Evolutionary conservation across 75 land plant genomes (phyloP).

Genomic region (Sequoiadendron giganteum): DNA sequence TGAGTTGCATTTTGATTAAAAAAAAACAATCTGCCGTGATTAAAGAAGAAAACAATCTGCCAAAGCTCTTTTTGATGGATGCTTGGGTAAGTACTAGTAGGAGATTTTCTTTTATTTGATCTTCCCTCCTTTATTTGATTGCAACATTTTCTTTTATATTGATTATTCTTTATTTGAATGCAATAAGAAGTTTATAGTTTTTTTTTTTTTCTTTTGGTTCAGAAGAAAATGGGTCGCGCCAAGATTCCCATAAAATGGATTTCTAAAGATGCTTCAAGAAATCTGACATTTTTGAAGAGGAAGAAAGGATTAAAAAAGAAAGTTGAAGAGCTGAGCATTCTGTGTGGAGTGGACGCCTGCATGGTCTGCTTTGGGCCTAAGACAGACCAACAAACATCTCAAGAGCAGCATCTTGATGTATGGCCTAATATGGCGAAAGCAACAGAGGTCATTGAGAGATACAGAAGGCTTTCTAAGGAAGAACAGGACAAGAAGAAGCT

Average conservation of each 20-base stretch:
- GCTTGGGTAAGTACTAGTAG: too few species aligned
- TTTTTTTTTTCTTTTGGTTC: too few species aligned
- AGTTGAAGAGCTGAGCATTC: slow-evolving; percentile 17
- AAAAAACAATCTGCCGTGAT: too few species aligned
- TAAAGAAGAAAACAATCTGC: too few species aligned
- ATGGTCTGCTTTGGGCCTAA: slow-evolving; percentile 44
- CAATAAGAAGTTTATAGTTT: too few species aligned
- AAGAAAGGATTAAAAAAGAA: slow-evolving; percentile 66
- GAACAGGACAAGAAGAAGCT: slow-evolving; percentile 55
- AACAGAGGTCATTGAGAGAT: slow-evolving; percentile 19
- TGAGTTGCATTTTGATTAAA: too few species aligned
- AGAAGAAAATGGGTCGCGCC: too few species aligned
- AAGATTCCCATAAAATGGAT: slow-evolving; percentile 23
- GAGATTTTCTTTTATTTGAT: too few species aligned
- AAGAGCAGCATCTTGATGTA: neutral
- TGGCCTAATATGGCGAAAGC: slow-evolving; percentile 14
- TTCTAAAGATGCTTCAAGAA: slow-evolving; percentile 46
- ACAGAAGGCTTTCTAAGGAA: slow-evolving; percentile 18
- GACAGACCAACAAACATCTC: slow-evolving; percentile 6
- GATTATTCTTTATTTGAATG: too few species aligned
- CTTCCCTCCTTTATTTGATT: too few species aligned
- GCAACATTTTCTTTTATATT: too few species aligned
- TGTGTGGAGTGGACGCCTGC: neutral
- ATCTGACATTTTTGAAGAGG: slow-evolving; percentile 50
- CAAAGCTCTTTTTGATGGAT: too few species aligned